phyloP scores from a whole-genome alignment of 352 stramenopile genomes.

The Aphanomyces invadans region DNA sequence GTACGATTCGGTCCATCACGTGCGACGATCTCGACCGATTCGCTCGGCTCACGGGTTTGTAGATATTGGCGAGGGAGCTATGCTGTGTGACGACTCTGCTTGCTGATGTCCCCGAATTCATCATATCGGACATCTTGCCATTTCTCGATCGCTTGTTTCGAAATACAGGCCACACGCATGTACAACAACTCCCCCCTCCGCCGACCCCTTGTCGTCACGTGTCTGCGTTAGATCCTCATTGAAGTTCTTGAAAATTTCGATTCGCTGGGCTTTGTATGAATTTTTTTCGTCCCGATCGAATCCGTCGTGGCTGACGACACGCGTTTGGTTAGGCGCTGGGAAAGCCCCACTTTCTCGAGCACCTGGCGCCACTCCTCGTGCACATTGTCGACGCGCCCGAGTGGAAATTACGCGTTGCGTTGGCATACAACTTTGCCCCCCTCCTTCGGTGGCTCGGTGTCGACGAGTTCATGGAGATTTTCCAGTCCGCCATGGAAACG shows the following conservation, averaged over 20 bases:
- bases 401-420: slow-evolving; percentile 21
- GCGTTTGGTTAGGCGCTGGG: slow-evolving; percentile 24
- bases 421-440: slow-evolving; percentile 17
- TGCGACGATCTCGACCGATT: background rate
- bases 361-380: slow-evolving; percentile 2
- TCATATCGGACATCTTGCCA: slow-evolving; percentile 17
- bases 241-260: slow-evolving; percentile 24
- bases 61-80: slow-evolving; percentile 20
- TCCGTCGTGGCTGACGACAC: too few species aligned
- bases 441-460: slow-evolving; percentile 20
- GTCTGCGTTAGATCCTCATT: slow-evolving; percentile 18
- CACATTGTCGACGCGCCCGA: background rate
- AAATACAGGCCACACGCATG: slow-evolving; percentile 8
- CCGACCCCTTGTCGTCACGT: too few species aligned
- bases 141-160: slow-evolving; percentile 4
- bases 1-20: slow-evolving; percentile 24
- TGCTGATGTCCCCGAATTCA: background rate
- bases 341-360: background rate
- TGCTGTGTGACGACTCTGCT: slow-evolving; percentile 10
- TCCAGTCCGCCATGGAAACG: background rate
- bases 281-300: background rate
- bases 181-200: too few species aligned
- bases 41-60: too few species aligned
- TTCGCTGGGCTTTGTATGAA: slow-evolving; percentile 18
- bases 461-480: slow-evolving; percentile 7